Evolutionary conservation across 2,329 filamentous ascomycete genomes (phyloP).

Genomic region (Rutstroemia sp.): DNA sequence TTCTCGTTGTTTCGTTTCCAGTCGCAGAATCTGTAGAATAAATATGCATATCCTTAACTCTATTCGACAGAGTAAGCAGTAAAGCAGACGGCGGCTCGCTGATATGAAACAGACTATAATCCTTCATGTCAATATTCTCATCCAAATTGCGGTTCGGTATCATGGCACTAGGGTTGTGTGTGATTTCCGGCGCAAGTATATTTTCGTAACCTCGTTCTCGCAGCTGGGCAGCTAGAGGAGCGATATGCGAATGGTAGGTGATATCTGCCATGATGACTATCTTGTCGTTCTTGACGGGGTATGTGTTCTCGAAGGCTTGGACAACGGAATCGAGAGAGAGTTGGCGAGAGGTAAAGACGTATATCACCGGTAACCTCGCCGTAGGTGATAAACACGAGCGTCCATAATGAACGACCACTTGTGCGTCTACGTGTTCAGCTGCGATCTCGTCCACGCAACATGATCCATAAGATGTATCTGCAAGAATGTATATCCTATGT

Average conservation of each 20-base stretch:
- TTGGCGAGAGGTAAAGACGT: constrained; percentile 74
- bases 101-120: constrained; percentile 71
- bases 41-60: constrained; percentile 71
- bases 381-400: constrained; percentile 88
- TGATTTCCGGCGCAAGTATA: constrained; percentile 61
- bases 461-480: constrained; percentile 92
- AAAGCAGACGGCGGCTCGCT: constrained; percentile 77
- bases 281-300: constrained; percentile 49
- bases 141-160: constrained; percentile 71
- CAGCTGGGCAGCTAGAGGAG: constrained; percentile 47
- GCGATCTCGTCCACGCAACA: constrained; percentile 97
- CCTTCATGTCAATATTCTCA: constrained; percentile 32
- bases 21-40: constrained; percentile 48
- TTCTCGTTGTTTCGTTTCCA: constrained; percentile 26
- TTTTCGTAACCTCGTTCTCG: constrained; percentile 58
- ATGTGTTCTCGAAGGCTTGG: constrained; percentile 58
- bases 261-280: constrained; percentile 84
- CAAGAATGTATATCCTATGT: constrained; percentile 66
- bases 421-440: constrained; percentile 84
- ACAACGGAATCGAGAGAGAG: constrained; percentile 55
- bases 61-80: constrained; percentile 78
- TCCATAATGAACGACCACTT: constrained; percentile 92
- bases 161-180: constrained; percentile 69
- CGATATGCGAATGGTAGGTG: constrained; percentile 72
- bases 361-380: constrained; percentile 76